Conservation (phyloP, 75 land plant genomes). For the Larix kaempferi region DNA sequence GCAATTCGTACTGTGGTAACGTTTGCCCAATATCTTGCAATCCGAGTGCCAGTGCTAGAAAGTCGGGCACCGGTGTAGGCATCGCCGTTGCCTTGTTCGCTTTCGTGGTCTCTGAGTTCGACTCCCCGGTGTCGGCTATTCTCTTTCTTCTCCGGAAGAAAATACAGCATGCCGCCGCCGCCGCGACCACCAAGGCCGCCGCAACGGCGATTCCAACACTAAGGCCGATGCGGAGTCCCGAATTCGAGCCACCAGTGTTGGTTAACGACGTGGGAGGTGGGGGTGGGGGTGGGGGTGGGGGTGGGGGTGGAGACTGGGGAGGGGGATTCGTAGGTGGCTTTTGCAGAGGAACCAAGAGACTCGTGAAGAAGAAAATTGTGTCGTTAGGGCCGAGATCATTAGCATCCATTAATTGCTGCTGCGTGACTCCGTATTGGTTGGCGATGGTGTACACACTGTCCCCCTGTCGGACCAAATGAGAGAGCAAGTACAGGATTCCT, state of each 20-base stretch:
- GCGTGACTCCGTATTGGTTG: too few relatives aligned
- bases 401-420: too few relatives aligned
- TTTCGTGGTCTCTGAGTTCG: not conserved
- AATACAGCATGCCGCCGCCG: not conserved
- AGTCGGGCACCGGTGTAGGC: too few relatives aligned
- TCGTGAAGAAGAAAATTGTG: too few relatives aligned
- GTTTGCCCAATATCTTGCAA: conserved; percentile 6
- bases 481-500: conserved; percentile 39
- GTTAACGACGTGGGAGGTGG: not conserved
- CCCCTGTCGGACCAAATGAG: conserved; percentile 29
- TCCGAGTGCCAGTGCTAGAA: not conserved
- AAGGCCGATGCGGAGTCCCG: not conserved
- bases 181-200: not conserved
- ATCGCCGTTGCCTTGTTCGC: not conserved
- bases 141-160: not conserved
- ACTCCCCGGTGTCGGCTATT: not conserved
- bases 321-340: too few relatives aligned
- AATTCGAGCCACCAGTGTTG: not conserved
- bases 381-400: too few relatives aligned
- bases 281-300: conserved; percentile 1
- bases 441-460: conserved; percentile 31
- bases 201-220: not conserved
- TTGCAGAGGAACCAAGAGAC: too few relatives aligned
- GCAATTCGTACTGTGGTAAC: conserved; percentile 29
- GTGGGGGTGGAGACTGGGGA: too few relatives aligned